Evolutionary conservation across 352 stramenopile species (phyloP).

Genomic region (Globisporangium paroecandrum): DNA sequence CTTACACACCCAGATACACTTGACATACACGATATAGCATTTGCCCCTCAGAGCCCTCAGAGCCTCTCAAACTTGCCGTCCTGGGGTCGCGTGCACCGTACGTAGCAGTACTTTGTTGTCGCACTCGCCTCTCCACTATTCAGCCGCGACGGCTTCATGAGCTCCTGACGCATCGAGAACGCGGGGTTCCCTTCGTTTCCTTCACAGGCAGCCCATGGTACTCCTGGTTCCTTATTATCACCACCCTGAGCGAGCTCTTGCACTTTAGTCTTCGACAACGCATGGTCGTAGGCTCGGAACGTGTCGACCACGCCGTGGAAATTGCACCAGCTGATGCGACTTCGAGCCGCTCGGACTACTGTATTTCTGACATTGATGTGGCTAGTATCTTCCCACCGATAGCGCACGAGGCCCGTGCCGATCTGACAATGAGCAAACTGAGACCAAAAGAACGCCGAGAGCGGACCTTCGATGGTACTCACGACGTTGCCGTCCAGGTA

Average conservation of each 20-base stretch:
- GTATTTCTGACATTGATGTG: neutral
- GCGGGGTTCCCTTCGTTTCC: neutral
- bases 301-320: constrained; percentile 42
- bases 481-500: constrained; percentile 35
- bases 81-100: neutral
- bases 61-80: constrained; percentile 4
- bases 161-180: constrained; percentile 2
- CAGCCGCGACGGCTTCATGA: neutral
- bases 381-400: constrained; percentile 9
- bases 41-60: neutral
- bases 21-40: neutral
- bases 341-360: neutral
- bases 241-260: neutral
- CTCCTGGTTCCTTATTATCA: neutral
- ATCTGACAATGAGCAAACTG: constrained; percentile 35
- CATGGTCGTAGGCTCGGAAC: constrained; percentile 10
- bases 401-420: constrained; percentile 32
- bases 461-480: constrained; percentile 14
- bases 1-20: neutral
- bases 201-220: neutral
- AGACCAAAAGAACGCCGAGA: constrained; percentile 33
- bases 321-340: constrained; percentile 34
- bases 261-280: neutral
- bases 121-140: neutral
- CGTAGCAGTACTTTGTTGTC: neutral